Percentiles rank a stretch among this genome's conserved stretches.
phyloP scores from a whole-genome alignment of 2,329 filamentous ascomycete species.

The Fusarium domesticum region DNA sequence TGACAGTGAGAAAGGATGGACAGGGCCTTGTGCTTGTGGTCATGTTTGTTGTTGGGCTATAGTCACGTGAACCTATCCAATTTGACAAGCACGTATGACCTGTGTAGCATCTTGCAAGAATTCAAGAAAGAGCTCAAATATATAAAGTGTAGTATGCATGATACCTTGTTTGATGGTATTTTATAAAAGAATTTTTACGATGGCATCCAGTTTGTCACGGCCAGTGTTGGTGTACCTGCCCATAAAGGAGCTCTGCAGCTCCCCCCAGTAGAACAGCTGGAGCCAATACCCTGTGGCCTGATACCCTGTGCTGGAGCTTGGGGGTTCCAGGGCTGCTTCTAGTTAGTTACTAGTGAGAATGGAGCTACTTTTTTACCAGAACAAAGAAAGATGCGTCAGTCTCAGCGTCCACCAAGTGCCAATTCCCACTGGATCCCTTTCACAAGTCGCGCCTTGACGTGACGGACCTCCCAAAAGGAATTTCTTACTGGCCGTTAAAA shows the following conservation, averaged over 20 bases:
- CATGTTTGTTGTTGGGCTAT: background rate
- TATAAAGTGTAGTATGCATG: too few species aligned
- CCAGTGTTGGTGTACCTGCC: too few species aligned
- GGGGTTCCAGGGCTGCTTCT: too few species aligned
- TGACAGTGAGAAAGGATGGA: background rate
- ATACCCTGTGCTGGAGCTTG: too few species aligned
- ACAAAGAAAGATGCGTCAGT: background rate
- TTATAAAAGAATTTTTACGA: too few species aligned
- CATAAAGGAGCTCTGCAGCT: too few species aligned
- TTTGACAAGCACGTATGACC: background rate
- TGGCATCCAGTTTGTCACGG: too few species aligned
- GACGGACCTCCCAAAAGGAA: conserved; percentile 32
- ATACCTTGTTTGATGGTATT: too few species aligned
- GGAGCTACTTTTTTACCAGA: background rate
- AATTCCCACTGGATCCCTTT: conserved; percentile 10
- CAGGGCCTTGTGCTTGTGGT: background rate
- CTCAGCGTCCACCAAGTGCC: background rate
- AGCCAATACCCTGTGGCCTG: too few species aligned
- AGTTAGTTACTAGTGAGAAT: background rate
- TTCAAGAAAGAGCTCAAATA: background rate
- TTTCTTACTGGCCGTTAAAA: conserved; percentile 28
- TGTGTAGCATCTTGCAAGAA: background rate
- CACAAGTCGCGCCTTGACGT: conserved; percentile 38
- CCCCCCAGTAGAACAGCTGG: too few species aligned
- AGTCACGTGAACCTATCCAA: background rate